These are phyloP conservation scores for Coniella lustricola DNA, from an alignment of 2,329 filamentous ascomycete species.

Conservation along the genomic window DNA sequence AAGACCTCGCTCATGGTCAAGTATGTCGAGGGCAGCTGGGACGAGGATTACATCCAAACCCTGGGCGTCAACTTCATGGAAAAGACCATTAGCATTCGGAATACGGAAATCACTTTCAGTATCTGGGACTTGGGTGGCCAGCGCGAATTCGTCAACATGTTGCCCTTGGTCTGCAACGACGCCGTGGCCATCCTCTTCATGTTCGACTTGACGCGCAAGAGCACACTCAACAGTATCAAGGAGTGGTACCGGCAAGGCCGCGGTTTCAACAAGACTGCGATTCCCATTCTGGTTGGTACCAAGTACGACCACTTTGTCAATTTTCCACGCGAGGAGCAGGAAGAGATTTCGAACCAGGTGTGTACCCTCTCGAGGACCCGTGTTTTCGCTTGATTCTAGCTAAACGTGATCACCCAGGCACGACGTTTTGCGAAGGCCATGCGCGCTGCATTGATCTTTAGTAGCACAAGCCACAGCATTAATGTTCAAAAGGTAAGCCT, in stretches of 20 bases:
- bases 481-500: conserved; percentile 85
- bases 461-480: conserved; percentile 97
- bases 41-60: conserved; percentile 99
- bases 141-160: conserved; percentile 99
- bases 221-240: conserved; percentile 97
- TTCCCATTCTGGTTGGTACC: conserved; percentile 91
- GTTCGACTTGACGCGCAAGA: conserved; percentile 98
- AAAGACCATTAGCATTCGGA: conserved; percentile 98
- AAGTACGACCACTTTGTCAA: conserved; percentile 99
- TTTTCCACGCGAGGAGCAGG: conserved; percentile 93
- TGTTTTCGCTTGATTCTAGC: conserved; percentile 1
- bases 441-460: conserved; percentile 96
- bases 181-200: conserved; percentile 98
- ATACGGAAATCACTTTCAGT: conserved; percentile 98
- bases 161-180: conserved; percentile 98
- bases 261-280: conserved; percentile 99
- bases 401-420: conserved; percentile 48
- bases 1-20: conserved; percentile 99
- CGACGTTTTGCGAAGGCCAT: conserved; percentile 96
- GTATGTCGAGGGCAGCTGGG: conserved; percentile 98
- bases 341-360: conserved; percentile 96
- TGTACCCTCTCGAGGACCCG: conserved; percentile 17
- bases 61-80: conserved; percentile 99
- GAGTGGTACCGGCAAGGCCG: conserved; percentile 98
- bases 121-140: conserved; percentile 99